Conservation (phyloP, 1,139 yeast genomes). For the Schizosaccharomyces versatilis region DNA sequence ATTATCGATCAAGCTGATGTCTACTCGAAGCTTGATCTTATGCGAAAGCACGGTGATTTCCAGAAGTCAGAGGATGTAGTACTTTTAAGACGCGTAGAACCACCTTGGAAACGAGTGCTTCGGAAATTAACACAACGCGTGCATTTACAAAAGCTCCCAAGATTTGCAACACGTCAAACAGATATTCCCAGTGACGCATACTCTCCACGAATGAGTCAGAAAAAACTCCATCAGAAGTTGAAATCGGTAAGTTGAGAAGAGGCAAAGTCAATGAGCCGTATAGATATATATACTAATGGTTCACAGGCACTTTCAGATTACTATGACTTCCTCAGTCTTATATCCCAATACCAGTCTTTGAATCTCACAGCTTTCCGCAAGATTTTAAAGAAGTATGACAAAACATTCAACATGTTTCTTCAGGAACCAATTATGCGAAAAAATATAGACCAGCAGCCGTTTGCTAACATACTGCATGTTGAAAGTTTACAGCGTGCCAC, state of each 20-base stretch:
- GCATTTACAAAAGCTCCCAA: not conserved
- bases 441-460: slow-evolving; percentile 43
- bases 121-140: not conserved
- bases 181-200: not conserved
- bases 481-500: slow-evolving; percentile 50
- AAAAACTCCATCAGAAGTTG: not conserved
- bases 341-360: slow-evolving; percentile 51
- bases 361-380: slow-evolving; percentile 79
- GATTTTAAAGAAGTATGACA: slow-evolving; percentile 74
- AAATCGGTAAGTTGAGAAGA: not conserved
- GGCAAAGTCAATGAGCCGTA: not conserved
- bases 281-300: not conserved
- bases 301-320: slow-evolving; percentile 44
- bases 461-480: slow-evolving; percentile 42
- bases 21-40: not conserved
- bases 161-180: not conserved
- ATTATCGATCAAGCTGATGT: not conserved
- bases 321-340: slow-evolving; percentile 55
- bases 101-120: too few relatives aligned
- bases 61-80: not conserved
- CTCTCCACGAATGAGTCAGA: not conserved
- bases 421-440: slow-evolving; percentile 32
- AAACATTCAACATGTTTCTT: slow-evolving; percentile 20
- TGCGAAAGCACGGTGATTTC: not conserved
- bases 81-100: not conserved